Evolutionary conservation across 2,329 filamentous ascomycete genomes (phyloP).

Genomic region (Ophidiomyces ophidiicola): DNA sequence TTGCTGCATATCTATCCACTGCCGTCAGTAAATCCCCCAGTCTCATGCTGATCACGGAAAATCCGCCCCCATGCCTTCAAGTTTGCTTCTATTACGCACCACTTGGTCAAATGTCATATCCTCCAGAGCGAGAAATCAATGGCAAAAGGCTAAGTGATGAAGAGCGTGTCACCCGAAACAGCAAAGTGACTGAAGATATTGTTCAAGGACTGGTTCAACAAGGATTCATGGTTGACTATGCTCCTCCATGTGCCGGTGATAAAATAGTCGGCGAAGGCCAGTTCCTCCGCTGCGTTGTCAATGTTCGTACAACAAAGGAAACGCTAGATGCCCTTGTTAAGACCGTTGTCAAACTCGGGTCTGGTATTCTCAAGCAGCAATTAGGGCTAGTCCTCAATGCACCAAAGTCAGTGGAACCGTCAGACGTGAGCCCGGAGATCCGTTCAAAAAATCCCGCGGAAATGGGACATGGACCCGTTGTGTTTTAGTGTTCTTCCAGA

Average conservation of each 20-base stretch:
- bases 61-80: constrained; percentile 77
- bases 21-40: constrained; percentile 45
- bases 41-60: constrained; percentile 60
- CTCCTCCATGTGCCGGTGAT: constrained; percentile 39
- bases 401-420: background rate
- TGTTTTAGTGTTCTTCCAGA: constrained; percentile 11
- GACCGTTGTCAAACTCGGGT: constrained; percentile 43
- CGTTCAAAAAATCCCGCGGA: constrained; percentile 22
- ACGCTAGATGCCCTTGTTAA: constrained; percentile 52
- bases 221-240: constrained; percentile 60
- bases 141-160: constrained; percentile 21
- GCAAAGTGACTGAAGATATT: constrained; percentile 44
- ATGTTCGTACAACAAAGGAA: constrained; percentile 46
- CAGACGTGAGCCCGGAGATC: background rate
- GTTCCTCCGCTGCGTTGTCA: constrained; percentile 59
- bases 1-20: constrained; percentile 55
- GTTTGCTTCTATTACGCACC: constrained; percentile 85
- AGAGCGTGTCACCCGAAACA: constrained; percentile 38
- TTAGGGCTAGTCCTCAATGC: constrained; percentile 8
- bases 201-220: constrained; percentile 42
- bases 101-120: constrained; percentile 38
- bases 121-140: constrained; percentile 20
- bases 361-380: constrained; percentile 21
- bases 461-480: constrained; percentile 27
- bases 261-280: constrained; percentile 45